Evolutionary conservation across 2,329 filamentous ascomycete species (phyloP), one percentile per base, ranked within the genome.

Genomic region (Neopestalotiopsis sp.): DNA sequence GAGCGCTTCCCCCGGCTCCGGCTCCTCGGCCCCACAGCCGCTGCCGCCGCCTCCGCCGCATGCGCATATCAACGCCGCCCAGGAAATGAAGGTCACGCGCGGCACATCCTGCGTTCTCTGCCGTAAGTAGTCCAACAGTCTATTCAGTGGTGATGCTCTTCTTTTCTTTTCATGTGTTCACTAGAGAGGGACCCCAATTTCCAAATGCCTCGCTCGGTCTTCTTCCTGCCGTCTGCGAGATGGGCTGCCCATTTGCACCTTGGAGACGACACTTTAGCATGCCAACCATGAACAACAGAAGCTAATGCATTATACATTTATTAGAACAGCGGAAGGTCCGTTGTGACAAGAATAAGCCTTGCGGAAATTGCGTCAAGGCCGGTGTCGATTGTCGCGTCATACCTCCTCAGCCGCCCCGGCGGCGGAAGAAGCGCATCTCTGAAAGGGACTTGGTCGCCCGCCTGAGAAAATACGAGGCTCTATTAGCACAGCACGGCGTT

Each of bases 261-360:
- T 20, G 5, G 32, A 30, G 6, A 38, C 10, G 34, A 32, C n/a
- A 20, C 14, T 20, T 4, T 20, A 10, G 7, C 20, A 30, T 60
- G 24, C 17, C 58, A 60, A 38, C 9, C 20, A 60, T 38, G 28
- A 38, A 7, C 13, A 30, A n/a, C 6, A 4, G 12, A 32, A 60
- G 32, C 28, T 60, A 28, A 52, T 17, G n/a, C n/a, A 52, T n/a
- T 52, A 17, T 7, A 5, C 4, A 52, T 20, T 20, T 1, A n/a
- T 9, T n/a, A 52, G 45, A 94, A 77, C 91, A 92, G 77, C 89
- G 91, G 70, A 94, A 94, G 78, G 87, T 94, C 57, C 90, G 90
- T 69, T 94, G 92, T 79, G 90, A 94, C 78, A 91, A 91, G 79
- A 88, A 86, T 73, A 90, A 90, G 78, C 92, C 92, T 17, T 94